Percentiles rank a stretch among this genome's conserved stretches.
Evolutionary conservation across 495 filamentous ascomycete genomes (phyloP).

Genomic region (Talaromyces ruber): DNA sequence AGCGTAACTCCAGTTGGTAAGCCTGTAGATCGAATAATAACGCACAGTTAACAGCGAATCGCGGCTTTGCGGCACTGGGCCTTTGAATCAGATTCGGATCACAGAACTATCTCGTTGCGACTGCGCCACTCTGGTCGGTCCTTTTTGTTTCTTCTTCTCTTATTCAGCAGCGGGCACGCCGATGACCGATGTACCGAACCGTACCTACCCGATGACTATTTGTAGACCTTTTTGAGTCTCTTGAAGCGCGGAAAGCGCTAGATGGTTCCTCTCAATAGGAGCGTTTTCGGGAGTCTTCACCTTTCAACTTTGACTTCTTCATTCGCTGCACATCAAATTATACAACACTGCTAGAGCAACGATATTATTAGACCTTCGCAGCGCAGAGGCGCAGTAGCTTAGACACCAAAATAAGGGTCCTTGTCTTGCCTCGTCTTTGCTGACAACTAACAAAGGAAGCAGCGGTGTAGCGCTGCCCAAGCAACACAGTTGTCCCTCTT

Average conservation of each 20-base stretch:
- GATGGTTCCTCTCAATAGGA: not conserved
- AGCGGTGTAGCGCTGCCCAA: conserved; percentile 1
- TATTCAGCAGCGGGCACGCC: not conserved
- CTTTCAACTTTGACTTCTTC: not conserved
- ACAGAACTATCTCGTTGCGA: not conserved
- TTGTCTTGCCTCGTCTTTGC: not conserved
- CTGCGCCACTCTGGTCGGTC: not conserved
- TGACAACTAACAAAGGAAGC: not conserved
- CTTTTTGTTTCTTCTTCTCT: not conserved
- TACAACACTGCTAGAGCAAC: not conserved
- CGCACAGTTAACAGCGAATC: not conserved
- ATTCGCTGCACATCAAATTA: not conserved
- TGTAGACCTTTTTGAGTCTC: not conserved
- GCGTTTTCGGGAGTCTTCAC: not conserved
- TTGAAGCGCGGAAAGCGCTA: not conserved
- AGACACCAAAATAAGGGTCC: not conserved
- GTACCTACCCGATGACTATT: not conserved
- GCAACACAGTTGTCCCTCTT: not conserved
- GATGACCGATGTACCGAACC: not conserved
- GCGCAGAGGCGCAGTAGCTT: not conserved
- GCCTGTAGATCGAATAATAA: not conserved
- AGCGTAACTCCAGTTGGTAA: not conserved
- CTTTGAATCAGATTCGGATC: not conserved
- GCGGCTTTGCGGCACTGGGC: not conserved
- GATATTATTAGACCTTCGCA: not conserved